phyloP scores from a whole-genome alignment of 768 basidiomycete genomes.

The Boletus tylopilopsis region DNA sequence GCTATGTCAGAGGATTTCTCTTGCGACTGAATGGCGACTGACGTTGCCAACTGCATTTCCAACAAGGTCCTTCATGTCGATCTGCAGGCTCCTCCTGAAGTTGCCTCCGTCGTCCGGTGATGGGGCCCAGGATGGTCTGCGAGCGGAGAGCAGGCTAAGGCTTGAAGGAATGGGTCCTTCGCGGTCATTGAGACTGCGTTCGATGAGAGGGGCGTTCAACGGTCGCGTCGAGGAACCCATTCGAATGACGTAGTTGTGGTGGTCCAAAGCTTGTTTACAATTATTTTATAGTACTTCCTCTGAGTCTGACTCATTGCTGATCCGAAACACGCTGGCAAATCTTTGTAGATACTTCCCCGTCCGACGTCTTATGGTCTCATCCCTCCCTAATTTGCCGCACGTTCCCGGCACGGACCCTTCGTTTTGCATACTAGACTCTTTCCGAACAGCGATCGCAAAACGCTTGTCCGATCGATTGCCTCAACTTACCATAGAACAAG shows the following conservation, averaged over 20 bases:
- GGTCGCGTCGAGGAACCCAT: slow-evolving; percentile 19
- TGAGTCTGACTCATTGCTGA: too few relatives aligned
- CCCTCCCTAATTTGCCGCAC: slow-evolving; percentile 37
- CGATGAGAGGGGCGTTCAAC: background rate
- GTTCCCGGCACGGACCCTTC: slow-evolving; percentile 57
- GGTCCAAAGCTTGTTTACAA: too few relatives aligned
- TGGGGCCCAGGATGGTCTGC: slow-evolving; percentile 32
- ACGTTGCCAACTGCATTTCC: slow-evolving; percentile 85
- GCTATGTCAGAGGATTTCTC: slow-evolving; percentile 1
- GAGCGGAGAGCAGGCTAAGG: slow-evolving; percentile 31
- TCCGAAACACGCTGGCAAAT: too few relatives aligned
- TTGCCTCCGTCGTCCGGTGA: slow-evolving; percentile 56
- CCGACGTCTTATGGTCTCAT: slow-evolving; percentile 28
- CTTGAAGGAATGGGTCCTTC: slow-evolving; percentile 27
- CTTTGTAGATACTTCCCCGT: too few relatives aligned
- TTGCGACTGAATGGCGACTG: slow-evolving; percentile 24
- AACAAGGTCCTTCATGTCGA: slow-evolving; percentile 76
- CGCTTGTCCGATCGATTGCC: slow-evolving; percentile 63
- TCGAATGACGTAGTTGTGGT: too few relatives aligned
- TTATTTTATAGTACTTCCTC: too few relatives aligned
- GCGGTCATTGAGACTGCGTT: slow-evolving; percentile 19
- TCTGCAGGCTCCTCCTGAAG: slow-evolving; percentile 57
- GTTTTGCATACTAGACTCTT: slow-evolving; percentile 66
- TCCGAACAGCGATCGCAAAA: slow-evolving; percentile 78
- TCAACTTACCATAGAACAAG: slow-evolving; percentile 66